Evolutionary conservation across 202 grass and related monocot genomes (phyloP).

Genomic region (Digitaria exilis): DNA sequence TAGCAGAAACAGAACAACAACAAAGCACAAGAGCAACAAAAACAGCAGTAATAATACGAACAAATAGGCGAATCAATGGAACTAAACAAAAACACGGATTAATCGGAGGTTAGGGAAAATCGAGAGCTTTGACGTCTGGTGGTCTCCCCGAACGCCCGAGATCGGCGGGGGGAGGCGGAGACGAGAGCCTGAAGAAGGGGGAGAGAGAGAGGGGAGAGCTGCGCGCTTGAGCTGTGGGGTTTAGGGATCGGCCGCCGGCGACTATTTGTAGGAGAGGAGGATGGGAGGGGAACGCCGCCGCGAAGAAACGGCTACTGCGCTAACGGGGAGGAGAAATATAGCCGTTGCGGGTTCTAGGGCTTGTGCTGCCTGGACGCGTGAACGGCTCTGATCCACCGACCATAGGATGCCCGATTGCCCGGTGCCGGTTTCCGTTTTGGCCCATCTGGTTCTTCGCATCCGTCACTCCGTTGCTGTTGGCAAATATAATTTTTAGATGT

Average conservation of each 20-base stretch:
- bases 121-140: slow-evolving; percentile 27
- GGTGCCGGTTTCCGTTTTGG: background rate
- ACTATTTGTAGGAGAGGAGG: slow-evolving; percentile 27
- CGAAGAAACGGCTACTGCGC: background rate
- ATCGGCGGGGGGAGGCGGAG: slow-evolving; percentile 17
- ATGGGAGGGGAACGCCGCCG: background rate
- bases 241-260: slow-evolving; percentile 1
- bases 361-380: background rate
- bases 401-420: background rate
- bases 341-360: slow-evolving; percentile 14
- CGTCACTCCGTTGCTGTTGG: no score
- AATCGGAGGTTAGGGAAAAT: background rate
- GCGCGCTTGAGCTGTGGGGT: slow-evolving; percentile 22
- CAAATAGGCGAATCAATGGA: background rate
- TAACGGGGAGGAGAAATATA: background rate
- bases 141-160: slow-evolving; percentile 13
- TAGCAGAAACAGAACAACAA: slow-evolving; percentile 36
- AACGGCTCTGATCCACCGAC: background rate
- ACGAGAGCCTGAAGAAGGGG: background rate
- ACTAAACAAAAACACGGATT: background rate
- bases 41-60: background rate
- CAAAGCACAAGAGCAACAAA: background rate
- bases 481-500: no score
- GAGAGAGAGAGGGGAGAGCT: background rate
- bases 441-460: no score